Base-by-base conservation (phyloP, 2,329 filamentous ascomycete species). In the Monilinia fructicola region DNA sequence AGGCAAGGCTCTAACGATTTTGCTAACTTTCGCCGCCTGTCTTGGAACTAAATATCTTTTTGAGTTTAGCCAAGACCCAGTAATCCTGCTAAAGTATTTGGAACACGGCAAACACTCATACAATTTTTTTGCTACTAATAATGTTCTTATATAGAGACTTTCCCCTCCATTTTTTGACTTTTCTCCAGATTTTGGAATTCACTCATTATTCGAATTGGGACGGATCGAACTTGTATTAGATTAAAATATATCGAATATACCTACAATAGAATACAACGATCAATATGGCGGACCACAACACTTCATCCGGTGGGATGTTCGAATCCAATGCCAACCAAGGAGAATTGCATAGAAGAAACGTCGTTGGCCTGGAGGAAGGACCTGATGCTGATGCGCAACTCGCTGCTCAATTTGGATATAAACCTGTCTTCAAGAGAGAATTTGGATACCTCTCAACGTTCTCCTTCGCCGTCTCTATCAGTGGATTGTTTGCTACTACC, bases 391-490 rank as follows among this genome's bases (percentile, higher is more conserved):
- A 76, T 72, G 74, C 73, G n/a, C 71, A 72, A 60, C 68, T 77
- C 21, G 73, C 74, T n/a, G 70, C 71, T 23, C 67, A 75, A 46
- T 76, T 75, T 67, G 74, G 74, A 42, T 76, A 76, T 62, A 74
- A 73, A 38, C 71, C 83, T 75, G 84, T 86, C 64, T 85, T 86
- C 77, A 84, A 84, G 75, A 81, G 85, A 69, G 83, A 87, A 71
- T 87, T 87, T 70, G 81, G 81, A 66, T 85, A 84, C 65, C 77
- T 84, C 18, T 85, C 84, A 69, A 84, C 83, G 69, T 85, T 87
- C 75, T 86, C 84, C 64, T 87, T 87, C 72, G 85, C 85, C 61
- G 82, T 87, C 72, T 82, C 80, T 71, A 84, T 87, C 71, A 81
- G 79, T 59, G 84, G 84, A 54, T 78, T 86, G 26, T 86, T 84